A percentile compares a stretch with the other conserved stretches of the same genome.
These are phyloP conservation scores for Lepiota venenata DNA, from an alignment of 768 basidiomycete genomes.

Conservation along the genomic window DNA sequence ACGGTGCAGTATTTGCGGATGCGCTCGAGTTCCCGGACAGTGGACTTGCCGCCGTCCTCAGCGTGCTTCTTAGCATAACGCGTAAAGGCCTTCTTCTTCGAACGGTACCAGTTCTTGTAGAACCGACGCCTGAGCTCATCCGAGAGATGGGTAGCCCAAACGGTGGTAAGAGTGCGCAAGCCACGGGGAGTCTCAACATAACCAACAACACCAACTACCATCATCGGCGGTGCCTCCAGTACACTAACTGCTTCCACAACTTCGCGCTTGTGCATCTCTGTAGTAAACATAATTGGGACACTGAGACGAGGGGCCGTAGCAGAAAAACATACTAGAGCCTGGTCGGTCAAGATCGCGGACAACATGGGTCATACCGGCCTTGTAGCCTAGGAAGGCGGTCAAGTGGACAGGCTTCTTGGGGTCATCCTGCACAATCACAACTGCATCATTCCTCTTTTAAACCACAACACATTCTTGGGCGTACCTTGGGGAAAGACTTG, in stretches of 20 bases:
- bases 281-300: slow-evolving; percentile 5
- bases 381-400: slow-evolving; percentile 98
- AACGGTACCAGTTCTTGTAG: slow-evolving; percentile 99
- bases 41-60: slow-evolving; percentile 89
- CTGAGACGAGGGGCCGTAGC: background rate
- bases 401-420: slow-evolving; percentile 98
- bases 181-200: slow-evolving; percentile 99
- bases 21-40: slow-evolving; percentile 94
- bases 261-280: slow-evolving; percentile 99
- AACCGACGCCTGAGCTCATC: slow-evolving; percentile 98
- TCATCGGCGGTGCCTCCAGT: slow-evolving; percentile 95
- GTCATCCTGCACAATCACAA: slow-evolving; percentile 70
- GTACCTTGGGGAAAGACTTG: slow-evolving; percentile 98
- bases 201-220: slow-evolving; percentile 96
- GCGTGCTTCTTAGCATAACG: slow-evolving; percentile 99
- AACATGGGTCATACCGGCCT: slow-evolving; percentile 99
- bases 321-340: slow-evolving; percentile 82
- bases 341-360: slow-evolving; percentile 99
- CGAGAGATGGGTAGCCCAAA: slow-evolving; percentile 97
- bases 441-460: slow-evolving; percentile 8
- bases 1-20: slow-evolving; percentile 99
- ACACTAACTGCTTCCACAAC: slow-evolving; percentile 97
- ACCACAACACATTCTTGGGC: slow-evolving; percentile 19
- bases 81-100: slow-evolving; percentile 99
- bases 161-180: slow-evolving; percentile 96